phyloP scores from a whole-genome alignment of 78 protist species.

The Diacronema lutheri region DNA sequence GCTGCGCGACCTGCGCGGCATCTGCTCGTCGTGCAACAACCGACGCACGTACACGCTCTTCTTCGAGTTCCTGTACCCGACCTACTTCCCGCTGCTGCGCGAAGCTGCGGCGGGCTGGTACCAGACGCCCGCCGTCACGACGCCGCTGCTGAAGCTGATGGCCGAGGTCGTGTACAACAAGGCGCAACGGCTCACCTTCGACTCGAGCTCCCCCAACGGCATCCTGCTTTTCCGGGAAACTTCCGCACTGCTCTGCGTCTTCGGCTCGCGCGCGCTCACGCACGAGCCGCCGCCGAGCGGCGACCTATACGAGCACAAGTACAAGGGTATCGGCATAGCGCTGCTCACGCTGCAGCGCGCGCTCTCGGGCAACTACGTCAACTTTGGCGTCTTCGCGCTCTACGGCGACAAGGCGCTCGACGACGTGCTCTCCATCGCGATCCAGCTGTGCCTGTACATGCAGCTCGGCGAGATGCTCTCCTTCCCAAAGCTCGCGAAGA shows the following conservation, averaged over 20 bases:
- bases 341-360: constrained; percentile 6
- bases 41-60: not conserved
- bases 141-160: constrained; percentile 27
- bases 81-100: constrained; percentile 2
- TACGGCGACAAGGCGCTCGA: constrained; percentile 13
- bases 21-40: not conserved
- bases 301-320: not conserved
- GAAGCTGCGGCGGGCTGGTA: not conserved
- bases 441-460: constrained; percentile 1
- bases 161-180: constrained; percentile 30
- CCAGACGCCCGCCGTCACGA: not conserved
- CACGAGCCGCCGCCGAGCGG: not conserved
- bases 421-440: not conserved
- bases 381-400: constrained; percentile 17
- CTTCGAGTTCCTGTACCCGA: constrained; percentile 15
- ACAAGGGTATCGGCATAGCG: constrained; percentile 11
- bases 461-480: not conserved
- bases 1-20: constrained; percentile 28
- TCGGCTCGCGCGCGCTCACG: not conserved
- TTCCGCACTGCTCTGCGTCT: not conserved
- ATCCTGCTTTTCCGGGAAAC: constrained; percentile 18
- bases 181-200: constrained; percentile 33
- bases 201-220: constrained; percentile 16
- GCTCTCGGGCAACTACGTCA: constrained; percentile 24
- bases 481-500: not conserved